Conservation (phyloP, 2,329 filamentous ascomycete species). For the Paraconiothyrium sp. region DNA sequence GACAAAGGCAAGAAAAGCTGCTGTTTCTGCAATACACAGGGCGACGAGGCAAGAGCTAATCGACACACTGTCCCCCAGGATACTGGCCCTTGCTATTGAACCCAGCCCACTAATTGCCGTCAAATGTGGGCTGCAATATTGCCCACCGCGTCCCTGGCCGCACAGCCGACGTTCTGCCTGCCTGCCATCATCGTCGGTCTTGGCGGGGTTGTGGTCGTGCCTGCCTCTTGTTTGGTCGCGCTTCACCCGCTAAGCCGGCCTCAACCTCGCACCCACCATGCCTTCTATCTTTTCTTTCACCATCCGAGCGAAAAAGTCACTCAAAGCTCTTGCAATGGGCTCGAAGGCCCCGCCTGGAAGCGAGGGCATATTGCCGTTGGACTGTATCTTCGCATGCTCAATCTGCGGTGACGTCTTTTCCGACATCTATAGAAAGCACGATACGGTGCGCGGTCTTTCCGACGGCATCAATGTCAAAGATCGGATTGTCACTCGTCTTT, state of each 20-base stretch:
- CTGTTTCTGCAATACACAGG: too few species aligned
- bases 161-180: background rate
- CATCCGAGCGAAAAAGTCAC: background rate
- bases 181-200: conserved; percentile 29
- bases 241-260: background rate
- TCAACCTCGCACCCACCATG: conserved; percentile 14
- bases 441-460: conserved; percentile 50
- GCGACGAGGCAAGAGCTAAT: too few species aligned
- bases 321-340: conserved; percentile 24
- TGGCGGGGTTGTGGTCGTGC: conserved; percentile 15
- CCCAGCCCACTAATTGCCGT: background rate
- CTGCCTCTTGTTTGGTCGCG: conserved; percentile 13
- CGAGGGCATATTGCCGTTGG: conserved; percentile 36
- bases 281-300: conserved; percentile 13
- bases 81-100: background rate
- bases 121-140: too few species aligned
- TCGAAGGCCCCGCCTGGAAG: conserved; percentile 21
- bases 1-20: too few species aligned
- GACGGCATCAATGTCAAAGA: conserved; percentile 48
- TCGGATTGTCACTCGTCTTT: conserved; percentile 56
- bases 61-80: too few species aligned
- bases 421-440: conserved; percentile 55
- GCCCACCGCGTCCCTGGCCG: background rate
- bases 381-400: conserved; percentile 61
- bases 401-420: conserved; percentile 58